Evolutionary conservation across 176 grass and related monocot species (phyloP).

Genomic region (Raddia distichophylla): DNA sequence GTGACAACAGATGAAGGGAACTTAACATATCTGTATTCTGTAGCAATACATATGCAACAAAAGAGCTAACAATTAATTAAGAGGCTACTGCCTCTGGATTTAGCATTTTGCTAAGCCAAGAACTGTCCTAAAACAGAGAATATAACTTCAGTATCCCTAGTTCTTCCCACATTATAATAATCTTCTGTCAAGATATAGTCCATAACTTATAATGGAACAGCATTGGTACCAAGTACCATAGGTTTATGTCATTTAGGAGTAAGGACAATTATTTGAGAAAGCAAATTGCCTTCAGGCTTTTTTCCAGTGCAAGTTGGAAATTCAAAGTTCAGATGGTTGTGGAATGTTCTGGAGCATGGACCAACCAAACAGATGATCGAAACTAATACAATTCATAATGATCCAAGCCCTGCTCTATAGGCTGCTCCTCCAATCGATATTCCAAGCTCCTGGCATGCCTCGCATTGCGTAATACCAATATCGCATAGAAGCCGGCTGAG

Average conservation of each 20-base stretch:
- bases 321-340: neutral
- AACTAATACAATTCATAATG: neutral
- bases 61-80: neutral
- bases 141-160: neutral
- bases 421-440: neutral
- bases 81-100: neutral
- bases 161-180: neutral
- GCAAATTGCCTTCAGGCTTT: slow-evolving; percentile 17
- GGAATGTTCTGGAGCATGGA: neutral
- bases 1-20: neutral
- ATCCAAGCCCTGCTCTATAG: neutral
- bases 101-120: neutral
- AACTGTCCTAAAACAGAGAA: neutral
- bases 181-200: neutral
- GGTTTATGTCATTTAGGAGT: neutral
- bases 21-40: neutral
- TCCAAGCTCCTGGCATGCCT: neutral
- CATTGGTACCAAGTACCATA: neutral
- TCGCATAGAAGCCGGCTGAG: neutral
- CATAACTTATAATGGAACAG: neutral
- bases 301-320: neutral
- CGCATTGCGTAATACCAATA: neutral
- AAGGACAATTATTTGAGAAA: neutral
- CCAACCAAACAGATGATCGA: neutral
- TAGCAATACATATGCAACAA: neutral